Evolutionary conservation across 768 basidiomycete species (phyloP).

Genomic region (Boletus rex-veris): DNA sequence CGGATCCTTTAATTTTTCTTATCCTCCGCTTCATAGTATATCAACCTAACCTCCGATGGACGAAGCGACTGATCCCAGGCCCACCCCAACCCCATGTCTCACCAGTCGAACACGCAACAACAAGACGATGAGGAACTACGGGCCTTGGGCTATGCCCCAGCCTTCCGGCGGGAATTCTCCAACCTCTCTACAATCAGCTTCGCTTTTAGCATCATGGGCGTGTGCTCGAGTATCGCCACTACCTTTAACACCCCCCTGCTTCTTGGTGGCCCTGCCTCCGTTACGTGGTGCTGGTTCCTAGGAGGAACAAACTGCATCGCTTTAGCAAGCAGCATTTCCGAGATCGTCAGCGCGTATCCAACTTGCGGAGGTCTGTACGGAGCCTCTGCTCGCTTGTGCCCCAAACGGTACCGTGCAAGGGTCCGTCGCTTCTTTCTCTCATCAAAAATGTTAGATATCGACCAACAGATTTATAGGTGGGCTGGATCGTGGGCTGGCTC

Average conservation of each 20-base stretch:
- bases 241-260: slow-evolving; percentile 38
- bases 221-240: slow-evolving; percentile 37
- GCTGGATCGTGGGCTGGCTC: slow-evolving; percentile 35
- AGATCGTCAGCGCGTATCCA: slow-evolving; percentile 32
- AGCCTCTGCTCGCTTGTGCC: slow-evolving; percentile 75
- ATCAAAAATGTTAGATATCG: neutral
- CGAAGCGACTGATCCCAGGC: neutral
- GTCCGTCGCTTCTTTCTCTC: slow-evolving; percentile 32
- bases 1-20: neutral
- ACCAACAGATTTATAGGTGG: slow-evolving; percentile 15
- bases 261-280: slow-evolving; percentile 35
- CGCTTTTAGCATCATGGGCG: slow-evolving; percentile 35
- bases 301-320: slow-evolving; percentile 28
- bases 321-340: slow-evolving; percentile 29
- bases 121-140: slow-evolving; percentile 23
- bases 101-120: neutral
- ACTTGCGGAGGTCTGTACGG: slow-evolving; percentile 47
- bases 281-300: slow-evolving; percentile 37
- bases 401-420: slow-evolving; percentile 58
- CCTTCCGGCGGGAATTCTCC: slow-evolving; percentile 44
- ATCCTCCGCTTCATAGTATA: neutral
- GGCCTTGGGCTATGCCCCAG: slow-evolving; percentile 30
- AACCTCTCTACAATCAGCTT: slow-evolving; percentile 36
- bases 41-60: neutral
- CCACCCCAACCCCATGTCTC: slow-evolving; percentile 1